Evolutionary conservation across 2,329 filamentous ascomycete genomes (phyloP).

Genomic region (Neofusicoccum sp.): DNA sequence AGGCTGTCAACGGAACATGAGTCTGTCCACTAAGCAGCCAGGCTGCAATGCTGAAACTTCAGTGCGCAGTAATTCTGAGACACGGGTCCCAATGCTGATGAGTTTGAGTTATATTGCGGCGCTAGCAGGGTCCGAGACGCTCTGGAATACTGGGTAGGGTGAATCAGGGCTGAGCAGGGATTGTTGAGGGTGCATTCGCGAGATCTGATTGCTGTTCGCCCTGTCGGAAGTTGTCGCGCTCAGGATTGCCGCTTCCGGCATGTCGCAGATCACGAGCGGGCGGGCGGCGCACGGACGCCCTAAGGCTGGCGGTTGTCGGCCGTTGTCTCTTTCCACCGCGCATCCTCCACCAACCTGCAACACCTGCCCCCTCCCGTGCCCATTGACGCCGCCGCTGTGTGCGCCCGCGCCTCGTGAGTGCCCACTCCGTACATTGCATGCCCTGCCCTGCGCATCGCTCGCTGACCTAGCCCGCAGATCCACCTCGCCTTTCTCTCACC

Average conservation of each 20-base stretch:
- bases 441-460: neutral
- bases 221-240: neutral
- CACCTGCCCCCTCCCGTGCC: neutral
- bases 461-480: neutral
- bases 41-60: neutral
- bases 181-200: neutral
- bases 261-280: neutral
- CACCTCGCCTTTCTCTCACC: slow-evolving; percentile 17
- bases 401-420: neutral
- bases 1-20: neutral
- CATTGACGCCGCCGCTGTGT: neutral
- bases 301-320: neutral
- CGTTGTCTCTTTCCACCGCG: slow-evolving; percentile 4
- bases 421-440: neutral
- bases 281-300: neutral
- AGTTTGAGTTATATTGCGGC: neutral
- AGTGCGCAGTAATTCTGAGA: neutral
- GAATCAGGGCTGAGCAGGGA: neutral
- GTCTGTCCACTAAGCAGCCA: neutral
- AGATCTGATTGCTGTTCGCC: slow-evolving; percentile 8
- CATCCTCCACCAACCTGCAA: neutral
- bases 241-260: neutral
- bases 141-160: neutral
- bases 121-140: neutral
- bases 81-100: neutral